Conservation (phyloP, 495 filamentous ascomycete species). For the Aspergillus olivimuriae region DNA sequence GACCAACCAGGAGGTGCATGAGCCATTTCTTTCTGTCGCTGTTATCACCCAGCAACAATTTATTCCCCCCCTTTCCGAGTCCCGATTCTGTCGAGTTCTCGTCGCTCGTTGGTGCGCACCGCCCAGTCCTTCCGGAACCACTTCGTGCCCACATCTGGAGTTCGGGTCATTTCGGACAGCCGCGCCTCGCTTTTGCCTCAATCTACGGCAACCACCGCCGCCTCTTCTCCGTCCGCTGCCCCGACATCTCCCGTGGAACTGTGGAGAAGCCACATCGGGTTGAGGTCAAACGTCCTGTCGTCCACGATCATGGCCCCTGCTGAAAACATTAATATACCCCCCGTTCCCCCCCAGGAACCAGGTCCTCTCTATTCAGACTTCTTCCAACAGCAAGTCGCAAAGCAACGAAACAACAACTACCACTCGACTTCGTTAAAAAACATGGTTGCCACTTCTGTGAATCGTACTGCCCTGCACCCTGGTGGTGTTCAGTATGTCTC, state of each 20-base stretch:
- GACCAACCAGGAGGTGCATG: conserved; percentile 5
- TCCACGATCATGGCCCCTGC: conserved; percentile 31
- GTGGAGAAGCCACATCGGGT: conserved; percentile 33
- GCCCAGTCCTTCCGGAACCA: conserved; percentile 25
- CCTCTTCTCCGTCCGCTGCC: conserved; percentile 32
- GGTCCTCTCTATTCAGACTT: conserved; percentile 52
- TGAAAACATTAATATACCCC: conserved; percentile 43
- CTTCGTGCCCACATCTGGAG: conserved; percentile 35
- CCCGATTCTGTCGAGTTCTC: conserved; percentile 9
- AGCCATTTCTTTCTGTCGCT: conserved; percentile 9
- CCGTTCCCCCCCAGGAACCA: conserved; percentile 36
- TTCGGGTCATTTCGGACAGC: conserved; percentile 37
- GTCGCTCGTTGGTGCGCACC: conserved; percentile 18
- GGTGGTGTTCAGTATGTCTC: conserved; percentile 79
- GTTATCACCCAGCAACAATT: too few relatives aligned
- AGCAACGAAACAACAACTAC: conserved; percentile 58
- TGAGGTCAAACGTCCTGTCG: conserved; percentile 22
- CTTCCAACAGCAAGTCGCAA: conserved; percentile 51
- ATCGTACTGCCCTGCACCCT: conserved; percentile 86
- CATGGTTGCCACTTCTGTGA: conserved; percentile 74
- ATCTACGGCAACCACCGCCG: conserved; percentile 27
- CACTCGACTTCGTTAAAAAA: conserved; percentile 52
- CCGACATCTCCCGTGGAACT: conserved; percentile 43
- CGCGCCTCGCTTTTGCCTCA: conserved; percentile 21
- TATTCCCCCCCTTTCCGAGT: conserved; percentile 5